Base-by-base conservation (phyloP, 495 filamentous ascomycete species). In the Aspergillus kassunensis region DNA sequence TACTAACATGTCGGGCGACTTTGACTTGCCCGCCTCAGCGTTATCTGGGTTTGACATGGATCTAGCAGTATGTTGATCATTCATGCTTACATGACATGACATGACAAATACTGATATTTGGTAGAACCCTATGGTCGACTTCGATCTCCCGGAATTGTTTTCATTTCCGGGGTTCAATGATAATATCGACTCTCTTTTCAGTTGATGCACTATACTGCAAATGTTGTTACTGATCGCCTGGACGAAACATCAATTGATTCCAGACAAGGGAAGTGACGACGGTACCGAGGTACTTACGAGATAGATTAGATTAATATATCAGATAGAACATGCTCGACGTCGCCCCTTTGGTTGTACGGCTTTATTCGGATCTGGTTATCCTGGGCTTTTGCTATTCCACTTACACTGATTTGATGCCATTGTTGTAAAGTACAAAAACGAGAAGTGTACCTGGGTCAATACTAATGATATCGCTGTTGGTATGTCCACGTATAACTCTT, bases 291-390 rank as follows among this genome's bases (percentile, higher is more conserved):
- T 11, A 33, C 4, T 27, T 33, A 11, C 30, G 12, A 11, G 2
- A 11, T 33, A 33, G 30, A 33, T 33, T 33, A 33, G 24, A 27
- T 27, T 9, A 4, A 27, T 27, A 27, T 27, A 33, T 33, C 4
- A n/a, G 6, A 11, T n/a, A 46, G 24, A 15, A 23, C 11, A 46
- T 46, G 44, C 44, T 20, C 44, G 44, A 46, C 44, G 44, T 46
- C 44, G 44, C 44, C 44, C 44, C 19, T 2, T n/a, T 7, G 44
- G 29, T 19, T n/a, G n/a, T n/a, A n/a, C n/a, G n/a, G n/a, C n/a
- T n/a, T n/a, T n/a, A n/a, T n/a, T n/a, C n/a, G n/a, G n/a, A n/a
- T n/a, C n/a, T n/a, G n/a, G n/a, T n/a, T n/a, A n/a, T n/a, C n/a
- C n/a, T n/a, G n/a, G n/a, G n/a, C n/a, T n/a, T n/a, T n/a, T n/a